phyloP scores from a whole-genome alignment of 2,329 filamentous ascomycete genomes.

The Parastagonospora avenae region DNA sequence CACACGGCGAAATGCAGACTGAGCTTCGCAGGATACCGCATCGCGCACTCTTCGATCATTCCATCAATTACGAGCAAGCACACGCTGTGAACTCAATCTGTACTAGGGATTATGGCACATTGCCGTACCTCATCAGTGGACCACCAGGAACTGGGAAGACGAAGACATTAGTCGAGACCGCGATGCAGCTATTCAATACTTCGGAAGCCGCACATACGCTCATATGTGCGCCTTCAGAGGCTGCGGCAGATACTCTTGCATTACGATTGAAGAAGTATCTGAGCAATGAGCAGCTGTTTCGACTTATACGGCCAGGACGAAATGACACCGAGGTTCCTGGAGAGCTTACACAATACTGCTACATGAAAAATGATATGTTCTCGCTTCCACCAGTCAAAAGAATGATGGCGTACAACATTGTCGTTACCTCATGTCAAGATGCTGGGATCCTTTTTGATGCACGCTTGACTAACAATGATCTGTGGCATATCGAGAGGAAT shows the following conservation, averaged over 20 bases:
- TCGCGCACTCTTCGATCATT: slow-evolving; percentile 46
- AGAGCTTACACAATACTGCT: slow-evolving; percentile 47
- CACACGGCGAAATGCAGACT: slow-evolving; percentile 47
- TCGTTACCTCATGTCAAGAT: slow-evolving; percentile 52
- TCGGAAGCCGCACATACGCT: slow-evolving; percentile 43
- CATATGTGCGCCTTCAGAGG: slow-evolving; percentile 54
- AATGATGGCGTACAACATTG: slow-evolving; percentile 49
- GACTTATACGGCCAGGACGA: slow-evolving; percentile 49
- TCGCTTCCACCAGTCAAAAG: slow-evolving; percentile 46
- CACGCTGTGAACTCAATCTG: slow-evolving; percentile 52
- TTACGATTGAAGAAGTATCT: slow-evolving; percentile 47
- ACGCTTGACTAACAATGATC: slow-evolving; percentile 50
- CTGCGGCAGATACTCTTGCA: slow-evolving; percentile 53
- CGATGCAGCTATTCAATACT: slow-evolving; percentile 40
- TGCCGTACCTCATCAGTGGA: slow-evolving; percentile 56
- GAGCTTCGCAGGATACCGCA: slow-evolving; percentile 43
- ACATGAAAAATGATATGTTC: slow-evolving; percentile 49
- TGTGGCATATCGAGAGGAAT: slow-evolving; percentile 45
- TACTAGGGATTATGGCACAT: slow-evolving; percentile 48
- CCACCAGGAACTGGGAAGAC: slow-evolving; percentile 61
- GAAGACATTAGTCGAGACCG: slow-evolving; percentile 55
- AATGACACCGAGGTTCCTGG: slow-evolving; percentile 50
- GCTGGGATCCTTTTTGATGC: slow-evolving; percentile 50
- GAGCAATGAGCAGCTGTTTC: slow-evolving; percentile 45
- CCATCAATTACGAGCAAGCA: slow-evolving; percentile 56